Evolutionary conservation across 805 yeast species (phyloP).

Genomic region (Brettanomyces naardenensis): DNA sequence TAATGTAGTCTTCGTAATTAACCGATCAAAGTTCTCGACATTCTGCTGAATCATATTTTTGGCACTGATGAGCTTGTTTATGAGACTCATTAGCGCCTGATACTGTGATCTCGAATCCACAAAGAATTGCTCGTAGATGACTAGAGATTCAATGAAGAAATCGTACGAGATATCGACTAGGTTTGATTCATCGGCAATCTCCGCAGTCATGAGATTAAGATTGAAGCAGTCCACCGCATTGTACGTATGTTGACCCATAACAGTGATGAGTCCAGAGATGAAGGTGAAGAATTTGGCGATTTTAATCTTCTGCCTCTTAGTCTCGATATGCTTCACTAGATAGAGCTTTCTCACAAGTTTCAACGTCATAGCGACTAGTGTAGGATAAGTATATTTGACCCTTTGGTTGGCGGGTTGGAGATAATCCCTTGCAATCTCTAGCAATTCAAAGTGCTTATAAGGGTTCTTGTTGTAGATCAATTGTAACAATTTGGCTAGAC

Average conservation of each 20-base stretch:
- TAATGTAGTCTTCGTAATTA: slow-evolving; percentile 78
- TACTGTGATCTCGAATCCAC: slow-evolving; percentile 42
- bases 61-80: slow-evolving; percentile 35
- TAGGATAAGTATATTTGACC: slow-evolving; percentile 64
- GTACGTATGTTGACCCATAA: slow-evolving; percentile 39
- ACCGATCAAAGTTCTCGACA: slow-evolving; percentile 65
- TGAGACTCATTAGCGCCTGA: slow-evolving; percentile 39
- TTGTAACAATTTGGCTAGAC: slow-evolving; percentile 63
- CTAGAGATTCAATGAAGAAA: slow-evolving; percentile 79
- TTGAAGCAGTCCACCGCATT: slow-evolving; percentile 30
- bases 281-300: slow-evolving; percentile 52
- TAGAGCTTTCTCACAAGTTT: slow-evolving; percentile 46
- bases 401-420: slow-evolving; percentile 48
- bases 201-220: slow-evolving; percentile 58
- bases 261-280: slow-evolving; percentile 60
- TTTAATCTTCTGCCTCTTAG: slow-evolving; percentile 15
- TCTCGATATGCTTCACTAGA: slow-evolving; percentile 18
- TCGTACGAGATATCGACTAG: slow-evolving; percentile 76
- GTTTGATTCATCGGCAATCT: slow-evolving; percentile 69
- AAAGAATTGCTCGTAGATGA: slow-evolving; percentile 65
- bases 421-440: slow-evolving; percentile 37
- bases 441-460: slow-evolving; percentile 35
- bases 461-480: slow-evolving; percentile 46
- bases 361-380: slow-evolving; percentile 57
- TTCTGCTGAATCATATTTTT: slow-evolving; percentile 30